Evolutionary conservation across 1,139 yeast genomes (phyloP), one percentile per base, ranked within the genome.

Genomic region (Spathaspora sp.): DNA sequence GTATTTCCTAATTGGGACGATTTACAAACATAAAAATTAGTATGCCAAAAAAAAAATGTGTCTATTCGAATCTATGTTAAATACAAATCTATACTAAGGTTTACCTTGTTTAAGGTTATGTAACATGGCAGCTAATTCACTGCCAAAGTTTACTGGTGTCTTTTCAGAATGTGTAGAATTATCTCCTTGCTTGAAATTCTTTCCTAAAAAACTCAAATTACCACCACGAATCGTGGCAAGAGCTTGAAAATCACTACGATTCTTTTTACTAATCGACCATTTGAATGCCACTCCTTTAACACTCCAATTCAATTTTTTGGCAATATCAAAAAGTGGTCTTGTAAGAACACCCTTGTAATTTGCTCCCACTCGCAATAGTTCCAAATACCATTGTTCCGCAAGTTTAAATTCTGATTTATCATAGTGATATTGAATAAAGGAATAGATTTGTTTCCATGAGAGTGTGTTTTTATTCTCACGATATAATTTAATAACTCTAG

Each of bases 351-450:
- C 61, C 0, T 58, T 59, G 7, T 73, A 57, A 15, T 50, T 50
- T 4, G 69, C 69, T 1, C 75, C 76, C 45, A 63, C 59, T 23
- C 57, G 59, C 3, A 67, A 64, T 38, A 74, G 50, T 37, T 70
- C 61, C n/a, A 63, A 56, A 51, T 70, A 74, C 79, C 79, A 74
- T 11, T 59, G 43, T 44, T 66, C 63, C 1, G 78, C 75, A 15
- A 53, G 52, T 0, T 58, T 58, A 49, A 52, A 53, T 43, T 73
- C 73, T 10, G 61, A 56, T 18, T 65, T 55, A n/a, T 55, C 53
- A 50, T 70, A 68, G 49, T 72, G 75, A 49, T 64, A 67, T 49
- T 58, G 59, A 7, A 74, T 67, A 43, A 74, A 70, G 0, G 79
- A 78, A 44, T 61, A 71, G 2, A 73, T 54, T 51, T 73, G 79